These are phyloP conservation scores for Vitis hybrid DNA, from an alignment of 177 flowering plant species.

Conservation along the genomic window DNA sequence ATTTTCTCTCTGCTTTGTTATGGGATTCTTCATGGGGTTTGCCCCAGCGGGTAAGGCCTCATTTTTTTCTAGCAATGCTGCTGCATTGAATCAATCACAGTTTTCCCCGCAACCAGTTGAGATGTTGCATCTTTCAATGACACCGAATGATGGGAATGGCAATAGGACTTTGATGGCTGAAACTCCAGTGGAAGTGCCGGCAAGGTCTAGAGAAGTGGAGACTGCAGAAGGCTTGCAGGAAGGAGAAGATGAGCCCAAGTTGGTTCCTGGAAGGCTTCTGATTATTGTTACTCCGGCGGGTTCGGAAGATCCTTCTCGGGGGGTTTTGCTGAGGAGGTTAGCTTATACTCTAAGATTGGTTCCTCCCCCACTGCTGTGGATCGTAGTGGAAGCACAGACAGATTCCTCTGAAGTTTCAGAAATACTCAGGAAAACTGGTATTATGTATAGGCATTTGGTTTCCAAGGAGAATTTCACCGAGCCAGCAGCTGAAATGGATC, in stretches of 20 bases:
- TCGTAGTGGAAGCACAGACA: conserved; percentile 60
- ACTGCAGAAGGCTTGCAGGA: conserved; percentile 11
- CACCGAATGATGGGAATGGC: conserved; percentile 4
- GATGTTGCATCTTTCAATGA: conserved; percentile 7
- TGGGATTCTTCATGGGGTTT: conserved; percentile 95
- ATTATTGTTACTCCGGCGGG: conserved; percentile 67
- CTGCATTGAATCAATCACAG: conserved; percentile 16
- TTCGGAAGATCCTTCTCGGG: conserved; percentile 29
- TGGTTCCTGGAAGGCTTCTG: conserved; percentile 40
- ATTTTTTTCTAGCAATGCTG: conserved; percentile 11
- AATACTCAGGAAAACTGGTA: conserved; percentile 64
- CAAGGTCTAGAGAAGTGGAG: conserved; percentile 8
- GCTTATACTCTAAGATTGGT: conserved; percentile 66
- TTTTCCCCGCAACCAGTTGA: conserved; percentile 32
- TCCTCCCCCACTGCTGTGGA: conserved; percentile 77
- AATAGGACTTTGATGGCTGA: conserved; percentile 38
- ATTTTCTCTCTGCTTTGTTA: conserved; percentile 74
- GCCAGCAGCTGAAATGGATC: conserved; percentile 51
- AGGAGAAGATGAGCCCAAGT: conserved; percentile 4
- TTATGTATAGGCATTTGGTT: conserved; percentile 93
- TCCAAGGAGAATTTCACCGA: conserved; percentile 72
- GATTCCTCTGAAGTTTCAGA: conserved; percentile 52
- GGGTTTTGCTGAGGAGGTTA: conserved; percentile 51
- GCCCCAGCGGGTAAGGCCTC: conserved; percentile 59
- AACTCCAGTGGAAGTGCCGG: conserved; percentile 19